These are phyloP conservation scores for Arctium lappa DNA, from an alignment of 129 eudicot species.

Conservation along the genomic window DNA sequence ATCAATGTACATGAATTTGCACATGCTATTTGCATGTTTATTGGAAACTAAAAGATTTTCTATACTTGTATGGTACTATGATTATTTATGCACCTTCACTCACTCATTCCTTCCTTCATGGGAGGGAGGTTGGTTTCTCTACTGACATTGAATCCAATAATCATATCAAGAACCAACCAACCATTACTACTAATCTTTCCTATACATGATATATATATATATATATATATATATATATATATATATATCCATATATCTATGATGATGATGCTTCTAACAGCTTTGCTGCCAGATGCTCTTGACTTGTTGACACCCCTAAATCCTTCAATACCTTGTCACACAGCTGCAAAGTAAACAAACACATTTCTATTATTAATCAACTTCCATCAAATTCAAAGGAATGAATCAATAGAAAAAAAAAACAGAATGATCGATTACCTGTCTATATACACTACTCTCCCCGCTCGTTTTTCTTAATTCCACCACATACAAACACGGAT, in stretches of 20 bases:
- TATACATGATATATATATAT: constrained; percentile 2
- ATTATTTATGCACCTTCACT: not conserved
- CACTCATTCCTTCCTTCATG: not conserved
- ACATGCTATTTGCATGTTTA: not conserved
- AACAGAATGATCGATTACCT: constrained; percentile 34
- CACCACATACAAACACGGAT: constrained; percentile 73
- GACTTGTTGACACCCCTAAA: constrained; percentile 60
- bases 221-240: not conserved
- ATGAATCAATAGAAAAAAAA: not conserved
- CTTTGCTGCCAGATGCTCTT: constrained; percentile 53
- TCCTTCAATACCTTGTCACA: constrained; percentile 68
- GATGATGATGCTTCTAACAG: constrained; percentile 24
- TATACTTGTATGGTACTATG: not conserved
- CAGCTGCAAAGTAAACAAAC: constrained; percentile 46
- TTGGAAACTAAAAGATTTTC: not conserved
- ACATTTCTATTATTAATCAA: not conserved
- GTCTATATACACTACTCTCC: constrained; percentile 69
- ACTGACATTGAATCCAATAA: not conserved
- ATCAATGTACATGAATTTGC: not conserved
- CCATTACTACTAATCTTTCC: constrained; percentile 4
- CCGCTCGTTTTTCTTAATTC: constrained; percentile 79
- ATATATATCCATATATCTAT: not conserved
- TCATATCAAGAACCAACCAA: not conserved
- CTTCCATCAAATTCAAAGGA: not conserved
- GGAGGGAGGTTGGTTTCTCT: not conserved